phyloP scores from a whole-genome alignment of 176 grass and related monocot genomes.

The Thinopyrum elongatum region DNA sequence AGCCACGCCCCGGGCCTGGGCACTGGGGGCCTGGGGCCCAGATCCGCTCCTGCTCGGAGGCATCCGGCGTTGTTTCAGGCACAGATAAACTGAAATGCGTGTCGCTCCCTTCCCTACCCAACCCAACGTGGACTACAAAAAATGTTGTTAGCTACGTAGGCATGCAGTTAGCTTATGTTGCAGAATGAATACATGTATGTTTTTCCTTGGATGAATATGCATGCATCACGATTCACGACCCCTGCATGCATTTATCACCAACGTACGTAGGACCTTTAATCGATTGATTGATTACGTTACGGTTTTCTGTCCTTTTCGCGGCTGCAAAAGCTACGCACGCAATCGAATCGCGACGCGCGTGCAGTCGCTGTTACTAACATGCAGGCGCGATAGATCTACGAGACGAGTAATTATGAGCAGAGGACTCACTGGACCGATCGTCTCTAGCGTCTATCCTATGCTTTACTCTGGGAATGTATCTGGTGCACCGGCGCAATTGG shows the following conservation, averaged over 20 bases:
- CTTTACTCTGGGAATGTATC: too few species aligned
- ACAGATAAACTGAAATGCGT: neutral
- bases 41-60: neutral
- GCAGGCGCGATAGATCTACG: constrained; percentile 10
- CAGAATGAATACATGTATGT: neutral
- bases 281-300: neutral
- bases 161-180: neutral
- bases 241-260: neutral
- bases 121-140: neutral
- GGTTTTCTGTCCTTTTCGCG: neutral
- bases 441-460: neutral
- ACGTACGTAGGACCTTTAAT: neutral
- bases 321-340: neutral
- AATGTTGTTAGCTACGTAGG: neutral
- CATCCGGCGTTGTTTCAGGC: neutral
- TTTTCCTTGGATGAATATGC: too few species aligned
- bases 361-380: neutral
- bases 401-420: neutral
- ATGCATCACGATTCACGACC: neutral
- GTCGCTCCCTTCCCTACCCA: neutral
- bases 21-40: too few species aligned
- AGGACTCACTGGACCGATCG: neutral
- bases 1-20: too few species aligned
- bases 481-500: too few species aligned
- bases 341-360: neutral